These are phyloP conservation scores for Sarcomyxa edulis DNA, from an alignment of 768 basidiomycete species.

Conservation along the genomic window DNA sequence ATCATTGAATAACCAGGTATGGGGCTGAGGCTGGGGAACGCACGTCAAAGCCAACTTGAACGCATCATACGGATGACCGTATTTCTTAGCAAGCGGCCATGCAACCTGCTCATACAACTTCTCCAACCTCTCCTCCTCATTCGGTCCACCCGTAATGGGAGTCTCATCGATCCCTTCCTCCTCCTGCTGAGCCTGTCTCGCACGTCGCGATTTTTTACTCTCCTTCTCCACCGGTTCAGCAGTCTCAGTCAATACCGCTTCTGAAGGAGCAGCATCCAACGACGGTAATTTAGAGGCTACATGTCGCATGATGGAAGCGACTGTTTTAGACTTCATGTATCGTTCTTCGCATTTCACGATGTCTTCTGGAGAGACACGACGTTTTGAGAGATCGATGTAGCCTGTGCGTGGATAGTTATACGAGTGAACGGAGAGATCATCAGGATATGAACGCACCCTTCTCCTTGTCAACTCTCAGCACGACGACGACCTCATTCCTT, in stretches of 20 bases:
- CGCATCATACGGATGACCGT: slow-evolving; percentile 95
- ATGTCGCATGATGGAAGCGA: slow-evolving; percentile 89
- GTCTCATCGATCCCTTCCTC: slow-evolving; percentile 40
- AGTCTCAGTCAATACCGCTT: slow-evolving; percentile 19
- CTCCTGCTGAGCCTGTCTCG: slow-evolving; percentile 40
- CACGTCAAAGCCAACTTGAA: slow-evolving; percentile 96
- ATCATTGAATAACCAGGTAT: too few species aligned
- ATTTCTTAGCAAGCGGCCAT: slow-evolving; percentile 90
- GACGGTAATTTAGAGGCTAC: slow-evolving; percentile 80
- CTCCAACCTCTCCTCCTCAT: slow-evolving; percentile 79
- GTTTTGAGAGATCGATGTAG: slow-evolving; percentile 98
- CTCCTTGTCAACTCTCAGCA: slow-evolving; percentile 96
- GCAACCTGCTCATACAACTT: slow-evolving; percentile 84
- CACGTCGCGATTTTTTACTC: slow-evolving; percentile 40
- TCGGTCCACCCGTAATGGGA: slow-evolving; percentile 32
- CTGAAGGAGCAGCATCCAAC: slow-evolving; percentile 24
- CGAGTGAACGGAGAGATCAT: background rate
- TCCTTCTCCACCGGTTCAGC: slow-evolving; percentile 33
- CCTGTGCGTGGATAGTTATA: slow-evolving; percentile 39
- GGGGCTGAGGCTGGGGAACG: slow-evolving; percentile 25
- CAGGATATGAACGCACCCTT: slow-evolving; percentile 60
- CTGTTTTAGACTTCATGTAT: slow-evolving; percentile 96
- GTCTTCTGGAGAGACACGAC: slow-evolving; percentile 96
- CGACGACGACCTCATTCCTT: slow-evolving; percentile 97
- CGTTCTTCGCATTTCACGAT: slow-evolving; percentile 98